These are phyloP conservation scores for Mrakia hoshinonis DNA, from an alignment of 768 basidiomycete species.

Conservation along the genomic window DNA sequence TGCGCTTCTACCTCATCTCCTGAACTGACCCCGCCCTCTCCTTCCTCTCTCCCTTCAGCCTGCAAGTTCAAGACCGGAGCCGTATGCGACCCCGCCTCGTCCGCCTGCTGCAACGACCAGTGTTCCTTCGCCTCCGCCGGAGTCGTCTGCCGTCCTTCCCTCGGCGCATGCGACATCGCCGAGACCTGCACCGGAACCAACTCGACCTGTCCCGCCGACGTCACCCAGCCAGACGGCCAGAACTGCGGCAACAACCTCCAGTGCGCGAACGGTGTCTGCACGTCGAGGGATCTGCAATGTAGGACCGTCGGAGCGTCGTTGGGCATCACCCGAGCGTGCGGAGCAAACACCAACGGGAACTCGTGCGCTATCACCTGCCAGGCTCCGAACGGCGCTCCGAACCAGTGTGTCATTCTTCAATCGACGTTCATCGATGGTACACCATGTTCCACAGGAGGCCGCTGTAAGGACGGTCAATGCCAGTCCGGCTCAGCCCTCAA, in stretches of 20 bases:
- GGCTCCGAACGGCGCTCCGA: slow-evolving; percentile 49
- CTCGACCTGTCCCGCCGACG: slow-evolving; percentile 61
- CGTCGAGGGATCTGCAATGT: slow-evolving; percentile 66
- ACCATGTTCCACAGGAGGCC: slow-evolving; percentile 71
- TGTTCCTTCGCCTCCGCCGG: slow-evolving; percentile 54
- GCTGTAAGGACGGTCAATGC: slow-evolving; percentile 57
- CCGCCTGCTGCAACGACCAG: slow-evolving; percentile 60
- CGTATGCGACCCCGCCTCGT: slow-evolving; percentile 68
- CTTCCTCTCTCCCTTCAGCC: slow-evolving; percentile 37
- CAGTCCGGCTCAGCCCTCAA: slow-evolving; percentile 52
- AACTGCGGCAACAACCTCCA: slow-evolving; percentile 58
- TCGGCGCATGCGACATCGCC: slow-evolving; percentile 61
- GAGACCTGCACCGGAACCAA: slow-evolving; percentile 71
- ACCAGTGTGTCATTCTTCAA: slow-evolving; percentile 46
- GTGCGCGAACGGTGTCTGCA: slow-evolving; percentile 72
- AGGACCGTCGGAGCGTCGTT: slow-evolving; percentile 62
- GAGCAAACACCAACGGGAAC: slow-evolving; percentile 45
- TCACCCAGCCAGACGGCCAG: slow-evolving; percentile 56
- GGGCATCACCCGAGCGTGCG: slow-evolving; percentile 57
- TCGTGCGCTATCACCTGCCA: slow-evolving; percentile 72
- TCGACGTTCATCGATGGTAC: slow-evolving; percentile 69
- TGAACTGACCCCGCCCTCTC: neutral
- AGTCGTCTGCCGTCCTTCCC: slow-evolving; percentile 58
- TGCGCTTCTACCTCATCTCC: neutral
- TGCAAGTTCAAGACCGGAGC: slow-evolving; percentile 54